Evolutionary conservation across 2,329 filamentous ascomycete genomes (phyloP).

Genomic region (Lachnellula suecica): DNA sequence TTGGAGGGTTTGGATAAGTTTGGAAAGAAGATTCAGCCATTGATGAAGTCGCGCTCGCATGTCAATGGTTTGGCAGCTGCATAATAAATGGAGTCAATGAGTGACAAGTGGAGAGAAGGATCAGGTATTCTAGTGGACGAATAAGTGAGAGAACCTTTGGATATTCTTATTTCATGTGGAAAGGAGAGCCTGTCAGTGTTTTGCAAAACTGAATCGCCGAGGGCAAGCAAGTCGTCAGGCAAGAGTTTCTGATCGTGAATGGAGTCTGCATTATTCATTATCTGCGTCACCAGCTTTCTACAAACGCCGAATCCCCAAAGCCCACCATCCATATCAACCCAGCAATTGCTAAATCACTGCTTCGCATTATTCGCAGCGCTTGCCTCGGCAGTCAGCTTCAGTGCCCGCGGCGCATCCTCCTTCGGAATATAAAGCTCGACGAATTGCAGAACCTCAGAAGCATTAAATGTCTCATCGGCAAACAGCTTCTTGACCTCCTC

Average conservation of each 20-base stretch:
- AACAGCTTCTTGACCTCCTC: conserved; percentile 67
- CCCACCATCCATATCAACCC: neutral
- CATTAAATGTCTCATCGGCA: conserved; percentile 61
- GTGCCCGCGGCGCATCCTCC: conserved; percentile 70
- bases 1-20: conserved; percentile 32
- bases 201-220: no score
- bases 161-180: no score
- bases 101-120: no score
- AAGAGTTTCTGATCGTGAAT: neutral
- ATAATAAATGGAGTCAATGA: no score
- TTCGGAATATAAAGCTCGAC: conserved; percentile 81
- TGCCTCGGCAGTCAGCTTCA: conserved; percentile 70
- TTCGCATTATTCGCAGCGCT: conserved; percentile 67
- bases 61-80: no score
- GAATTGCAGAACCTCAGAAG: conserved; percentile 58
- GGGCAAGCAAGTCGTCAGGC: no score
- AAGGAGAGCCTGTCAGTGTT: no score
- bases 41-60: no score
- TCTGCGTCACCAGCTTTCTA: neutral
- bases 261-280: neutral
- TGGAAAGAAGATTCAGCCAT: conserved; percentile 34
- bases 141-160: no score
- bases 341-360: conserved; percentile 9
- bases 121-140: no score
- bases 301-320: neutral